A percentile compares a stretch with the other conserved stretches of the same genome.
Evolutionary conservation across 1,284 basidiomycete species (phyloP).

Genomic region (Sanguinoderma infundibulare): DNA sequence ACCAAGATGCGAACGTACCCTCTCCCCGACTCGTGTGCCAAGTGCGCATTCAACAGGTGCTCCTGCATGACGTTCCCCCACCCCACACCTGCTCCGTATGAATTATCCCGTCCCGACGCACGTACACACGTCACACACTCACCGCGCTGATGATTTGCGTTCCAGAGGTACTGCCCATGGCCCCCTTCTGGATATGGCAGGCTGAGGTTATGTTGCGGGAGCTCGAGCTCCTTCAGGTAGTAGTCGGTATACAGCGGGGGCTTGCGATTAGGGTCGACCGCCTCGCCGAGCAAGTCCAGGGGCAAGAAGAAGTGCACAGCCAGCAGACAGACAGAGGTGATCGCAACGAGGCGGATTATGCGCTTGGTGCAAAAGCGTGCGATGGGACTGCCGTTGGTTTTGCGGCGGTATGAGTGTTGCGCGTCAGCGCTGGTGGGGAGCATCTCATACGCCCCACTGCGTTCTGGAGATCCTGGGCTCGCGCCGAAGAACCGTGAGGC

Average conservation of each 20-base stretch:
- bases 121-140: conserved; percentile 6
- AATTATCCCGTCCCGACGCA: too few relatives aligned
- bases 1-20: too few relatives aligned
- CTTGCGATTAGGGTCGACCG: neutral
- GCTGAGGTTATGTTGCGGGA: conserved; percentile 19
- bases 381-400: conserved; percentile 3
- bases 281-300: neutral
- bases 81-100: conserved; percentile 6
- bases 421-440: conserved; percentile 12
- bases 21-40: conserved; percentile 49
- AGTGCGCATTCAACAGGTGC: conserved; percentile 49
- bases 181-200: neutral
- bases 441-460: conserved; percentile 2
- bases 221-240: conserved; percentile 8
- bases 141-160: conserved; percentile 9
- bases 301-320: conserved; percentile 13
- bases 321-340: conserved; percentile 8
- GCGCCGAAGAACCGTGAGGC: conserved; percentile 10
- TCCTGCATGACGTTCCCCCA: conserved; percentile 66
- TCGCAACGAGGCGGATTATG: conserved; percentile 14
- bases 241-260: conserved; percentile 18
- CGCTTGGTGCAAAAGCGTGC: conserved; percentile 16
- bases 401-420: neutral
- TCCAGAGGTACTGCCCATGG: too few relatives aligned
- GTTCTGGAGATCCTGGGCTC: neutral